Base-by-base conservation (phyloP, 176 grass and related monocot species). In the Miscanthus lutarioriparius region DNA sequence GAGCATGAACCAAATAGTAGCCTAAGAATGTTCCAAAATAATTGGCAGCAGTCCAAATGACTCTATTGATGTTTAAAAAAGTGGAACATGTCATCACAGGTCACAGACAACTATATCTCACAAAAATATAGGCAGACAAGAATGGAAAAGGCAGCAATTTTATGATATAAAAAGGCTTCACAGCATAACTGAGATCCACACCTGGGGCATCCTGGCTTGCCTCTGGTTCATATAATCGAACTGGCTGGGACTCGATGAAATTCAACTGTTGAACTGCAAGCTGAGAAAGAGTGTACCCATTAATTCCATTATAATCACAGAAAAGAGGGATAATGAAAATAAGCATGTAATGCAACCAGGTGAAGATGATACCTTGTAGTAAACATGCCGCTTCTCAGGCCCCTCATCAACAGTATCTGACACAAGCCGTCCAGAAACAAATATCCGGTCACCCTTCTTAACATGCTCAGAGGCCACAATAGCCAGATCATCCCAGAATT, bases 401-500 rank as follows among this genome's bases (percentile, higher is more conserved):
- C 92, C 91, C 58, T 85, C 84, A n/a, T 90, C 86, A 48, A 92
- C 80, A 78, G 87, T 89, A 84, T 96, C 93, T 4, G 93, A 94
- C 4, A 96, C 89, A 47, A 99, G 91, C n/a, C 86, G 90, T 65
- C 96, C 96, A 49, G 93, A 95, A 70, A 99, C 91, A 88, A 76
- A 92, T 68, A 99, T 92, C 15, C 86, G 83, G 26, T 82, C 77
- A 49, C 96, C 96, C 43, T 90, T 80, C 78, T 95, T 85, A 47
- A 99, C 67, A 80, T 96, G 96, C 88, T 96, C 91, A 59, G 80
- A 94, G 15, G 93, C 91, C 76, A 89, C 38, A 87, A 89, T 4
- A 38, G 96, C 93, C 68, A 99, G 44, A n/a, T 96, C 96, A 32
- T 99, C 91, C 96, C 96, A 99, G 79, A 99, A 92, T 20, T 83